Evolutionary conservation across 2,329 filamentous ascomycete genomes (phyloP), one percentile per base, ranked within the genome.

Genomic region (Fusarium kyushuense): DNA sequence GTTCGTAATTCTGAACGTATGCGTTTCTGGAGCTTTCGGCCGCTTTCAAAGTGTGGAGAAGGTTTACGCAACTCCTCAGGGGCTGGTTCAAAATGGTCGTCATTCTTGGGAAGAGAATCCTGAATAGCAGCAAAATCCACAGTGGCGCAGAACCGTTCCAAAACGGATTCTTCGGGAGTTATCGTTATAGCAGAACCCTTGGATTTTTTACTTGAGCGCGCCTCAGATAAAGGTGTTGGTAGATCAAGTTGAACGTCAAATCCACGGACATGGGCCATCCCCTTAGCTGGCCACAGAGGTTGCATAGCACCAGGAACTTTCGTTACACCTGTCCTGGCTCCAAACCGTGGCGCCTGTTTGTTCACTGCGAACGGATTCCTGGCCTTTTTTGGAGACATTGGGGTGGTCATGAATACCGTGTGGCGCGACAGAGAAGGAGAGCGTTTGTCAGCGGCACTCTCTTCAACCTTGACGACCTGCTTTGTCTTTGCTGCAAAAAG

Each of bases 261-360:
- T 8, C 86, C 89, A 55, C 89, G 86, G 41, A 94, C 79, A 76
- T 93, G 91, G 1, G 84, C 79, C 75, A 87, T 88, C 9, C 83
- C 90, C 65, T 84, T 83, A 48, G 87, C 85, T 36, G 92, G 92
- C 90, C 92, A 96, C n/a, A 87, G 82, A 5, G 92, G 86, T 54
- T 92, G 84, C 65, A 83, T 81, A 11, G 89, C 84, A 4, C 91
- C 92, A 1, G 89, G 87, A n/a, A 90, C 83, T 72, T 87, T 92
- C 6, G 87, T 73, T 0, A 80, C 81, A 5, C 76, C 72, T 6
- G 81, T 80, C 55, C 79, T 84, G 27, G 77, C 72, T 5, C 85
- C 83, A 61, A 86, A 84, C 14, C 80, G 78, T 1, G 82, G 79
- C 17, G 79, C 59, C 41, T 67, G 67, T 21, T 77, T 78, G 16